Percentiles rank a stretch among this genome's conserved stretches.
These are phyloP conservation scores for Calocybe cyanea DNA, from an alignment of 768 basidiomycete genomes.

Conservation along the genomic window DNA sequence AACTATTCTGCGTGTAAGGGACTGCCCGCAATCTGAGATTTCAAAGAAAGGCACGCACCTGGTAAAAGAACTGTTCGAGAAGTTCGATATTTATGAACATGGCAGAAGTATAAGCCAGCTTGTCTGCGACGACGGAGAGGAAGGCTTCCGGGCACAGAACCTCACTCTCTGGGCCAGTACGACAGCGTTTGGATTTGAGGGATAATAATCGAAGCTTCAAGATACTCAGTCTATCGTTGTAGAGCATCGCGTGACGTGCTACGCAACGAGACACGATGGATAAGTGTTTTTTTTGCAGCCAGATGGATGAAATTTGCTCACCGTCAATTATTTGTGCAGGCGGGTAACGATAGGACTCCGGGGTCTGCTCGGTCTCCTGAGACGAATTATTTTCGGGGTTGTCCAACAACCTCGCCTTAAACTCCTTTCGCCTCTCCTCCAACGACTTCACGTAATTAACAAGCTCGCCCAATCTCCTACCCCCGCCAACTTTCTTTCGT, in stretches of 20 bases:
- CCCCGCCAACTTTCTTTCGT: constrained; percentile 82
- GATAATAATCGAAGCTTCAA: constrained; percentile 85
- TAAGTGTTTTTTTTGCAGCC: constrained; percentile 12
- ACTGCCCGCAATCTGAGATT: too few species aligned
- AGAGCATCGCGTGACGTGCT: constrained; percentile 93
- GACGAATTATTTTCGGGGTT: constrained; percentile 25
- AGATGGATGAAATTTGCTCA: constrained; percentile 32
- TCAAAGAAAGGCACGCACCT: constrained; percentile 45
- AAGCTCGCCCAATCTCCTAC: constrained; percentile 70
- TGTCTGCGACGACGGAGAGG: constrained; percentile 94
- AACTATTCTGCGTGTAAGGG: constrained; percentile 48
- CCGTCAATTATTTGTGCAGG: constrained; percentile 92
- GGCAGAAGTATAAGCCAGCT: constrained; percentile 90
- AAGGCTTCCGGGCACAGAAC: constrained; percentile 95
- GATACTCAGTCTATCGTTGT: constrained; percentile 74
- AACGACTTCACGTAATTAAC: constrained; percentile 77
- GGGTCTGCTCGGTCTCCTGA: constrained; percentile 34
- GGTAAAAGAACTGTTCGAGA: constrained; percentile 97
- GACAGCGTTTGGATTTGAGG: constrained; percentile 86
- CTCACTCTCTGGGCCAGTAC: constrained; percentile 81
- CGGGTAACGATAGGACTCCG: constrained; percentile 86
- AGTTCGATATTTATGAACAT: constrained; percentile 99
- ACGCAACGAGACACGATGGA: constrained; percentile 2
- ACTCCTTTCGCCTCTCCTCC: constrained; percentile 74
- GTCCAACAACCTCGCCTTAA: constrained; percentile 48